phyloP scores from a whole-genome alignment of 352 stramenopile genomes.

The Paralagenidium karlingii region DNA sequence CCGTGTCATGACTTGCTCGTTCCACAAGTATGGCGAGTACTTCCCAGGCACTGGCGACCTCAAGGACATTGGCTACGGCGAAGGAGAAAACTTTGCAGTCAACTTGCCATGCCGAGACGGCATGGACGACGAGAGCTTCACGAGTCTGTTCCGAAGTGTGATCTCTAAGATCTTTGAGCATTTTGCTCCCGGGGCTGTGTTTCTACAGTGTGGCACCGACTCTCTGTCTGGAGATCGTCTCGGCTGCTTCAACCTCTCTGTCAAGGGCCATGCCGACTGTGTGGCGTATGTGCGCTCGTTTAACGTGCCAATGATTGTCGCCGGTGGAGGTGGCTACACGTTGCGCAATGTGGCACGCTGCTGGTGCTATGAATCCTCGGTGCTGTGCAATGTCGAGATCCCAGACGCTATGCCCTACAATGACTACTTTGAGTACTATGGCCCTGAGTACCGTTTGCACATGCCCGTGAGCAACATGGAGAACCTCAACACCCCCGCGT shows the following conservation, averaged over 20 bases:
- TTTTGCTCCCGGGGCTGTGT: conserved; percentile 92
- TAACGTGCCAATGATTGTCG: conserved; percentile 92
- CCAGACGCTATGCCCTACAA: conserved; percentile 98
- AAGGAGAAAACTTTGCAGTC: conserved; percentile 97
- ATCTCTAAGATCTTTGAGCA: conserved; percentile 96
- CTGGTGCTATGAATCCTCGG: conserved; percentile 93
- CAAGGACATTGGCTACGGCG: conserved; percentile 67
- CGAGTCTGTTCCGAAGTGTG: conserved; percentile 79
- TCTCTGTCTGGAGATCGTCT: conserved; percentile 96
- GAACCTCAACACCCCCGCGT: conserved; percentile 93
- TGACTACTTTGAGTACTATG: conserved; percentile 99
- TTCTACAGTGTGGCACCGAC: conserved; percentile 98
- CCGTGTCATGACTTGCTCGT: conserved; percentile 95
- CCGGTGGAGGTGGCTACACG: conserved; percentile 97
- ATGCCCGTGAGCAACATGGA: conserved; percentile 94
- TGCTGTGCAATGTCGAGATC: conserved; percentile 87
- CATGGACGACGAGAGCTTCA: conserved; percentile 97
- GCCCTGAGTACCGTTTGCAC: conserved; percentile 96
- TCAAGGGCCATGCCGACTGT: conserved; percentile 95
- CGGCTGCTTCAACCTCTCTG: conserved; percentile 97
- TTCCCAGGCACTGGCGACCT: conserved; percentile 94
- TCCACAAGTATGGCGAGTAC: conserved; percentile 99
- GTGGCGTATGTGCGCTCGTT: conserved; percentile 96
- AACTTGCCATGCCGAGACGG: conserved; percentile 98
- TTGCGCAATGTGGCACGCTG: conserved; percentile 92